Conservation (phyloP, 768 basidiomycete species). For the Phylloporus sp. region DNA sequence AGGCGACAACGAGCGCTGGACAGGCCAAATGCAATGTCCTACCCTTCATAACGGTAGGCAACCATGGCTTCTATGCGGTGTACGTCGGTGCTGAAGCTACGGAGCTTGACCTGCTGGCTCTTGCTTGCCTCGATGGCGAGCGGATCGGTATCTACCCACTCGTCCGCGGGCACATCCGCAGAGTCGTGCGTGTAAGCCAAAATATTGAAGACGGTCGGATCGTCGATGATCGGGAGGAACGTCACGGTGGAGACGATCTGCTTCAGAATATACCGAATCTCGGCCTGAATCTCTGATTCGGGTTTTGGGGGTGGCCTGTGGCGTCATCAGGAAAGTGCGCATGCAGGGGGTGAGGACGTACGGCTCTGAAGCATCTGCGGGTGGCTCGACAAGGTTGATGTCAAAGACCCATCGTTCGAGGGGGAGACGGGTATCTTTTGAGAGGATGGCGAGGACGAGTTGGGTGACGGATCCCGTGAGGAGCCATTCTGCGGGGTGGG, state of each 20-base stretch:
- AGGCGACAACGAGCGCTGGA: neutral
- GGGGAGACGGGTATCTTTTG: slow-evolving; percentile 86
- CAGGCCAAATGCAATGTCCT: slow-evolving; percentile 12
- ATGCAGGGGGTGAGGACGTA: slow-evolving; percentile 31
- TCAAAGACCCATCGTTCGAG: slow-evolving; percentile 99
- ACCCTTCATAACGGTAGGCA: slow-evolving; percentile 90
- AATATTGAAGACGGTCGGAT: slow-evolving; percentile 96
- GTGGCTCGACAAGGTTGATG: slow-evolving; percentile 73
- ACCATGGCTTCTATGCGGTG: slow-evolving; percentile 98
- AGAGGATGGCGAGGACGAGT: slow-evolving; percentile 92
- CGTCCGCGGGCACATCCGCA: slow-evolving; percentile 84
- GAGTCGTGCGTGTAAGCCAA: slow-evolving; percentile 92
- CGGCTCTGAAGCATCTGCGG: slow-evolving; percentile 46
- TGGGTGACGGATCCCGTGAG: slow-evolving; percentile 89
- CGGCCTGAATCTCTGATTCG: slow-evolving; percentile 88
- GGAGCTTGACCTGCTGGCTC: slow-evolving; percentile 89
- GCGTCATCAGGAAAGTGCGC: neutral
- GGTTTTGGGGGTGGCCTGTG: slow-evolving; percentile 57
- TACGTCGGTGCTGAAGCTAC: slow-evolving; percentile 96
- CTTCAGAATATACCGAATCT: slow-evolving; percentile 96
- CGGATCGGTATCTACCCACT: slow-evolving; percentile 96
- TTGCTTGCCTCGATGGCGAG: slow-evolving; percentile 90
- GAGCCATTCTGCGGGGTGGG: slow-evolving; percentile 71
- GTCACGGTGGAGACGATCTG: slow-evolving; percentile 97
- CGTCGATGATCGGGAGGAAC: slow-evolving; percentile 92